These are phyloP conservation scores for Euphorbia schlechtendalii DNA, from an alignment of 441 rosid species.

Conservation along the genomic window DNA sequence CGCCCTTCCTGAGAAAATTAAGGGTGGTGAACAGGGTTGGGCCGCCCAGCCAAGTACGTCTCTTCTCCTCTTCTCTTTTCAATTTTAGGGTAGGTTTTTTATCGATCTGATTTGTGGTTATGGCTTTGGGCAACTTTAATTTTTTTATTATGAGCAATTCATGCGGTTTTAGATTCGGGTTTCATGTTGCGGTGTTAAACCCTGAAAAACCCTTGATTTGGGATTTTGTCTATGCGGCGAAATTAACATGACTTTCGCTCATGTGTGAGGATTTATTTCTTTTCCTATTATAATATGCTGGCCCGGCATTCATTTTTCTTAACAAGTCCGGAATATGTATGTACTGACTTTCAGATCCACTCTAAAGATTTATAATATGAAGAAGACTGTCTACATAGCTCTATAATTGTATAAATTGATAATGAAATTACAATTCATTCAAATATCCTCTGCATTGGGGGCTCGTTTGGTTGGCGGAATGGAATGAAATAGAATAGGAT, in stretches of 20 bases:
- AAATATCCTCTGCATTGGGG: too few relatives aligned
- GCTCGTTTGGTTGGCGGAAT: too few relatives aligned
- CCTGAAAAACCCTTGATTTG: not conserved
- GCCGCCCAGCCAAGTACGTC: slow-evolving; percentile 95
- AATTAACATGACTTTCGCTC: not conserved
- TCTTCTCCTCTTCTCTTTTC: not conserved
- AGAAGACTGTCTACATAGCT: not conserved
- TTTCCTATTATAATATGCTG: not conserved
- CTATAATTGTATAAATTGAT: not conserved
- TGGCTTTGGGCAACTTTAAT: not conserved
- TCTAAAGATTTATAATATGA: too few relatives aligned
- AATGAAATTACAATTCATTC: not conserved
- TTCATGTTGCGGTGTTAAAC: not conserved
- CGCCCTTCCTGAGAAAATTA: slow-evolving; percentile 87
- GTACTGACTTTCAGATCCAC: not conserved
- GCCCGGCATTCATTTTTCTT: too few relatives aligned
- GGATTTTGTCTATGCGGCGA: not conserved
- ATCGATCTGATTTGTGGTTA: not conserved
- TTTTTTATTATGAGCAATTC: not conserved
- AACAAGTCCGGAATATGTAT: too few relatives aligned
- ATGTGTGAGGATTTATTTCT: not conserved
- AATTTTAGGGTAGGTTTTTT: not conserved
- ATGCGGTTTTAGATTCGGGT: not conserved
- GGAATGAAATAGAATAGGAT: too few relatives aligned
- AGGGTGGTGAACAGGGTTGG: slow-evolving; percentile 99